Base-by-base conservation (phyloP, 345 rosid genomes). In the Gossypium australe region DNA sequence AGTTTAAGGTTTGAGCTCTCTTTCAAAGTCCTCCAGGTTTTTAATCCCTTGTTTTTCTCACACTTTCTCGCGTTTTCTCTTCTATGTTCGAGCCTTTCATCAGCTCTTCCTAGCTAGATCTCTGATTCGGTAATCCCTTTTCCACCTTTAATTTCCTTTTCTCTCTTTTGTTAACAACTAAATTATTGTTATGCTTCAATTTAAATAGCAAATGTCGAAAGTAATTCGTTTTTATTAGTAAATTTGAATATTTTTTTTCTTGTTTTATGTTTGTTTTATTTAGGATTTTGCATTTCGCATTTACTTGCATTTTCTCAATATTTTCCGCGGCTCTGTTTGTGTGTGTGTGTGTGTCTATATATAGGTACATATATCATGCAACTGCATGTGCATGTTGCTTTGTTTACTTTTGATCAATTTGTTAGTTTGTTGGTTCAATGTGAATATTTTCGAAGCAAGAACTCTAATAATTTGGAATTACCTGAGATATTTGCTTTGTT, bases 51-150 rank as follows among this genome's bases (percentile, higher is more conserved):
- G 25, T 7, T 67, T 65, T 67, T n/a, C 60, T 49, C 73, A 45
- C 73, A 69, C 45, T 68, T 49, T 69, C 47, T 70, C 11, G 13
- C 13, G 27, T 56, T 70, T 52, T 70, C 73, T 70, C 27, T 51
- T 17, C 61, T 29, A 43, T 17, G 27, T 10, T 70, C 10, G 27
- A 29, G 11, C 38, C 34, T 24, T 59, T 24, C 52, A 18, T 20
- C 45, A 9, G 55, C n/a, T 48, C 51, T 12, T 18, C 43, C 14
- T 6, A 1, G 43, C 57, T 67, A 67, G 71, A 67, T 48, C 71
- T 67, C 57, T 67, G 71, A 9, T 67, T 67, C 51, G 71, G 71
- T 67, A 67, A 13, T 7, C 11, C 25, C 2, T 22, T 47, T 34
- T 47, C 71, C 2, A 22, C 57, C 71, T 48, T 24, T 14, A 24